A percentile compares a stretch with the other conserved stretches of the same genome.
Conservation (phyloP, 208 protist species). For the Borovskyia barvae region DNA sequence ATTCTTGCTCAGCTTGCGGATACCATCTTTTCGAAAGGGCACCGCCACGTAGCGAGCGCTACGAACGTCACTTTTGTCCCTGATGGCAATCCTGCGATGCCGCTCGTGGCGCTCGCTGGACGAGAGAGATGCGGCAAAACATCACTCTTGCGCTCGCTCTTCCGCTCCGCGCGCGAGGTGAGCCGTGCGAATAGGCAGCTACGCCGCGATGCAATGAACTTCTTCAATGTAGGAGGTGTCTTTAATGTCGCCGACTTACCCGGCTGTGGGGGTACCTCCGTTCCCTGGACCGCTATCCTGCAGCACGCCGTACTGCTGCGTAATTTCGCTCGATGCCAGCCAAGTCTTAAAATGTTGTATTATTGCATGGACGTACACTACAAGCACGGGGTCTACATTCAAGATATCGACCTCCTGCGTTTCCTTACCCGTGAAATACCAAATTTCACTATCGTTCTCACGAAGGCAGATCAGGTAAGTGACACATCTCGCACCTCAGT, state of each 20-base stretch:
- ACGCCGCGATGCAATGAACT: constrained; percentile 85
- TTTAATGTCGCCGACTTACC: constrained; percentile 86
- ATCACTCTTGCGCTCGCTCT: constrained; percentile 75
- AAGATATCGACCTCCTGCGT: constrained; percentile 84
- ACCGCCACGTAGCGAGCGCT: constrained; percentile 67
- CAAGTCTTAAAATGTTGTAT: constrained; percentile 89
- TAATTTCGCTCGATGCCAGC: constrained; percentile 78
- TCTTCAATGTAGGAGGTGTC: constrained; percentile 81
- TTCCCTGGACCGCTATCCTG: constrained; percentile 80
- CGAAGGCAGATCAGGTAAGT: constrained; percentile 79
- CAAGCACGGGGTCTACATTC: constrained; percentile 79
- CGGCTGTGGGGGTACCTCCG: constrained; percentile 76
- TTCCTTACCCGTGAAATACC: constrained; percentile 83
- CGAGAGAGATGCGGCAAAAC: constrained; percentile 71
- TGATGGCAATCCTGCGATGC: constrained; percentile 81
- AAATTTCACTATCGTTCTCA: constrained; percentile 90
- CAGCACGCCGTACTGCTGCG: constrained; percentile 82
- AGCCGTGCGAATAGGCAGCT: constrained; percentile 71
- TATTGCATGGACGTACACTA: constrained; percentile 92
- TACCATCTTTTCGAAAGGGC: constrained; percentile 82
- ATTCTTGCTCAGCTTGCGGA: constrained; percentile 75
- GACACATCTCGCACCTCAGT: constrained; percentile 26
- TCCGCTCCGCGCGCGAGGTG: constrained; percentile 65
- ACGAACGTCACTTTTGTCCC: constrained; percentile 82
- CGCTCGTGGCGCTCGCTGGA: constrained; percentile 75